These are phyloP conservation scores for Teratosphaeria destructans DNA, from an alignment of 2,329 filamentous ascomycete species.

Conservation along the genomic window DNA sequence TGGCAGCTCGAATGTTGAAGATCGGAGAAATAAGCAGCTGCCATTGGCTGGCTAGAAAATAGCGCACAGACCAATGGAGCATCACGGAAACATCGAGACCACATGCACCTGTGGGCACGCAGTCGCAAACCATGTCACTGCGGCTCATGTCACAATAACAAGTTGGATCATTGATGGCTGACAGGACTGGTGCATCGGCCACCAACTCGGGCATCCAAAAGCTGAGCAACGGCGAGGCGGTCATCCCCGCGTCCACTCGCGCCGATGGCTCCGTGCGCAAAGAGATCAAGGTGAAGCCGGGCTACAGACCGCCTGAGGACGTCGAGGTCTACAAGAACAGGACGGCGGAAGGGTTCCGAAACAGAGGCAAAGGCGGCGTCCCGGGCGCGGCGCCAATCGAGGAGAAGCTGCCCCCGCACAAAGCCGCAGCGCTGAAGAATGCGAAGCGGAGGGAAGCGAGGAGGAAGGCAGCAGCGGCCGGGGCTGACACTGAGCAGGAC, in stretches of 20 bases:
- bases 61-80: not conserved
- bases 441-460: slow-evolving; percentile 64
- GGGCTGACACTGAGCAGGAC: slow-evolving; percentile 21
- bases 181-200: slow-evolving; percentile 3
- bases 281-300: slow-evolving; percentile 87
- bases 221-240: slow-evolving; percentile 64
- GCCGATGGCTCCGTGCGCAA: slow-evolving; percentile 85
- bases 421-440: slow-evolving; percentile 57
- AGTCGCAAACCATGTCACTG: not conserved
- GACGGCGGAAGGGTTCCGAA: slow-evolving; percentile 75
- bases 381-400: slow-evolving; percentile 58
- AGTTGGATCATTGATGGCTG: slow-evolving; percentile 1
- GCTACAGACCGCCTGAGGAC: slow-evolving; percentile 89
- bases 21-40: not conserved
- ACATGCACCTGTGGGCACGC: not conserved
- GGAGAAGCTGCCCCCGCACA: slow-evolving; percentile 29
- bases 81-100: not conserved
- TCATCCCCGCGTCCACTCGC: slow-evolving; percentile 79
- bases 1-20: slow-evolving; percentile 2
- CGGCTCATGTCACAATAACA: slow-evolving; percentile 4
- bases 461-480: slow-evolving; percentile 44
- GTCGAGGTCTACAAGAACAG: slow-evolving; percentile 93
- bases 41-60: not conserved
- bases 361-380: slow-evolving; percentile 56
- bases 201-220: slow-evolving; percentile 53